Percentiles rank a stretch among this genome's conserved stretches.
Evolutionary conservation across 148 eudicot genomes (phyloP).

Genomic region (Rhododendron molle): DNA sequence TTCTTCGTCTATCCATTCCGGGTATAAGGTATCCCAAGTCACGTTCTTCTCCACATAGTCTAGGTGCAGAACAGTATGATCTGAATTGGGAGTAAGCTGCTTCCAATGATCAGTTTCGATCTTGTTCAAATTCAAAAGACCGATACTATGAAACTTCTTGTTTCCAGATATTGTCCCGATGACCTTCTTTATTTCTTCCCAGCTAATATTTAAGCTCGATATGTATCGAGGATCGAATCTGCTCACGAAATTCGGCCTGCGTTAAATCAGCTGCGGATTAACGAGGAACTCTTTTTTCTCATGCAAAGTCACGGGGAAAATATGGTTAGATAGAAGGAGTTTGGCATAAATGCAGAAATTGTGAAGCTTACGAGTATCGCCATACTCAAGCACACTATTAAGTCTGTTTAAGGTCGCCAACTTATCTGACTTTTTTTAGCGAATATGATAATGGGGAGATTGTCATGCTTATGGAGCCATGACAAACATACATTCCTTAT

Average conservation of each 20-base stretch:
- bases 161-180: slow-evolving; percentile 22
- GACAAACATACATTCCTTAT: neutral
- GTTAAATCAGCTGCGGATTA: neutral
- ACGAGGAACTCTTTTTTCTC: neutral
- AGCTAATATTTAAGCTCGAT: slow-evolving; percentile 47
- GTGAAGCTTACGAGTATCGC: neutral
- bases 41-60: slow-evolving; percentile 38
- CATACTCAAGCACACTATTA: neutral
- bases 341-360: neutral
- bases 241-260: slow-evolving; percentile 40
- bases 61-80: slow-evolving; percentile 38
- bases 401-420: neutral
- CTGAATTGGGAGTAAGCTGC: slow-evolving; percentile 33
- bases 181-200: slow-evolving; percentile 51
- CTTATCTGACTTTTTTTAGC: neutral
- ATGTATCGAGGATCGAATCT: slow-evolving; percentile 61
- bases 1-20: slow-evolving; percentile 93
- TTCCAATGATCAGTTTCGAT: slow-evolving; percentile 46
- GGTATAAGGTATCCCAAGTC: slow-evolving; percentile 66
- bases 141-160: slow-evolving; percentile 38
- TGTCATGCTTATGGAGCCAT: neutral
- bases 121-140: slow-evolving; percentile 62
- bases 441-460: neutral
- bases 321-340: neutral
- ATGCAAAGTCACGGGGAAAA: neutral